Conservation (phyloP, 2,329 filamentous ascomycete species). For the Neonectria punicea region DNA sequence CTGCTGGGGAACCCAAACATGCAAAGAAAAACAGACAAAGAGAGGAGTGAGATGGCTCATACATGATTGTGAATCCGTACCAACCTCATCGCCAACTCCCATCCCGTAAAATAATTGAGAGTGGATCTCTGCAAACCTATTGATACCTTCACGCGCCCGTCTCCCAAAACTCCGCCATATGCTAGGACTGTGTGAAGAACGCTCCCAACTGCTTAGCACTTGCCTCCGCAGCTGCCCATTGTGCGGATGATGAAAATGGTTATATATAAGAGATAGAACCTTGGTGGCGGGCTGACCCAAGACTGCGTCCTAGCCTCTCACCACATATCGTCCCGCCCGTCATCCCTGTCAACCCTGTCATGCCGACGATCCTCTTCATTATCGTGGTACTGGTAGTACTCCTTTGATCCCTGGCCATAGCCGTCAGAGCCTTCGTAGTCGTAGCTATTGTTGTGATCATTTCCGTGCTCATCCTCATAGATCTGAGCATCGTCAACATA, state of each 20-base stretch:
- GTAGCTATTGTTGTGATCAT: conserved; percentile 51
- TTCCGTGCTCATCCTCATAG: conserved; percentile 62
- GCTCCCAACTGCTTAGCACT: conserved; percentile 35
- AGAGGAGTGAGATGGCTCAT: conserved; percentile 23
- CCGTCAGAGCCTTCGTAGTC: conserved; percentile 52
- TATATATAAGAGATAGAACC: conserved; percentile 38
- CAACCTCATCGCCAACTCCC: conserved; percentile 29
- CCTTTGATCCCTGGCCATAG: conserved; percentile 53
- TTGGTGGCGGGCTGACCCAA: conserved; percentile 24
- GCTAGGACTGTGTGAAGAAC: conserved; percentile 44
- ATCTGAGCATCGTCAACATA: conserved; percentile 64
- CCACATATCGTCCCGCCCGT: conserved; percentile 57
- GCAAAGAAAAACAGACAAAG: conserved; percentile 27
- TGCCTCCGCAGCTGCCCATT: conserved; percentile 29
- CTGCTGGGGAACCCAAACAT: conserved; percentile 26
- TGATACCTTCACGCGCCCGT: conserved; percentile 37
- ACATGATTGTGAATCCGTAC: conserved; percentile 29
- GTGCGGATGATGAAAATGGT: conserved; percentile 30
- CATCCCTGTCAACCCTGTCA: conserved; percentile 49
- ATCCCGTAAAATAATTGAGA: conserved; percentile 32
- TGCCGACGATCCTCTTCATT: conserved; percentile 47
- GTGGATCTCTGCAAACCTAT: conserved; percentile 35
- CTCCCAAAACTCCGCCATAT: conserved; percentile 50
- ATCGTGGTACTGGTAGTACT: conserved; percentile 54
- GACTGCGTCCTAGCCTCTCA: conserved; percentile 41